These are phyloP conservation scores for Pestalotiopsis fici DNA, from an alignment of 2,329 filamentous ascomycete genomes.

Conservation along the genomic window DNA sequence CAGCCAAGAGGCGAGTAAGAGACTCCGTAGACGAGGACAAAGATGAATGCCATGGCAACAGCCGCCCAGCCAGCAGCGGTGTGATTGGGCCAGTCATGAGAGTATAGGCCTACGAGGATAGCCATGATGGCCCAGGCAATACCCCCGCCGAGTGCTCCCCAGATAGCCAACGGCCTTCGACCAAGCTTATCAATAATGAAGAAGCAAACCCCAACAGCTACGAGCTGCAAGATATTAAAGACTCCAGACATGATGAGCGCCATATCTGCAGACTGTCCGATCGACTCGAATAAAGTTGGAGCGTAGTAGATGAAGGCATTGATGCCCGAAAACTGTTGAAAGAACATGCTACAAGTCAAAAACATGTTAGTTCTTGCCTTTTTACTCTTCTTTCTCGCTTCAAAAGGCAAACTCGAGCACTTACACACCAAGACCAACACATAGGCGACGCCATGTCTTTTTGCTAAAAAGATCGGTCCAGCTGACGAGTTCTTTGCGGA, in stretches of 20 bases:
- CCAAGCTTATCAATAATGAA: constrained; percentile 47
- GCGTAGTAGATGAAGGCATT: constrained; percentile 50
- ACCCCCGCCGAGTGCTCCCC: constrained; percentile 50
- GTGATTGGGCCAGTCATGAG: constrained; percentile 47
- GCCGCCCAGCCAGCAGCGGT: constrained; percentile 54
- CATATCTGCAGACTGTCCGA: constrained; percentile 36
- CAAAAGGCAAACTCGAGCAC: too few species aligned
- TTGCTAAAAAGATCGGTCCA: constrained; percentile 49
- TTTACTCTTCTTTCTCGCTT: too few species aligned
- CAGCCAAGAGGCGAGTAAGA: constrained; percentile 35
- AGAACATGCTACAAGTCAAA: constrained; percentile 31
- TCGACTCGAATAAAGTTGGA: constrained; percentile 41
- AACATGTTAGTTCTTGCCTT: background rate
- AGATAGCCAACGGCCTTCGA: constrained; percentile 41
- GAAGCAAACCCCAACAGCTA: constrained; percentile 49
- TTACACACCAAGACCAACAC: constrained; percentile 35
- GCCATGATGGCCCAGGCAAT: constrained; percentile 54
- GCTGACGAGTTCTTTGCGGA: constrained; percentile 43
- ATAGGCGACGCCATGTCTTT: constrained; percentile 42
- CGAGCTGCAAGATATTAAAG: constrained; percentile 43
- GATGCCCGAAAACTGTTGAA: constrained; percentile 42
- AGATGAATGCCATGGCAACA: constrained; percentile 39
- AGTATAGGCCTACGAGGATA: constrained; percentile 48
- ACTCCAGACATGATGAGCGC: constrained; percentile 40
- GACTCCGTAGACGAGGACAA: constrained; percentile 30